phyloP scores from a whole-genome alignment of 352 stramenopile genomes.

The Pythium phragmitis region DNA sequence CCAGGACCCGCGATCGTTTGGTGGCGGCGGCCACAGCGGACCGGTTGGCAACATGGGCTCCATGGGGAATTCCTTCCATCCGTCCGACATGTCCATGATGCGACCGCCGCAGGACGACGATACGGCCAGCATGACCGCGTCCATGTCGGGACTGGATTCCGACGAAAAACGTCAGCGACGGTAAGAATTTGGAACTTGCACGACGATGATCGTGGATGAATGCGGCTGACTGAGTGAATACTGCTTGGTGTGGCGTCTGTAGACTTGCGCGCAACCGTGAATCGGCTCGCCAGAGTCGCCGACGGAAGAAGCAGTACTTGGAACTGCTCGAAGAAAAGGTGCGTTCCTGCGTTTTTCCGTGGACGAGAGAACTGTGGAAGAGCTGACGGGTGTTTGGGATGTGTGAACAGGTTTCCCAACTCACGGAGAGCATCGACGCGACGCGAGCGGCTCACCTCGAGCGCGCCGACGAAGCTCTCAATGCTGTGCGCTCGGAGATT shows the following conservation, averaged over 20 bases:
- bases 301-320: conserved; percentile 89
- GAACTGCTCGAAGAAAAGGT: conserved; percentile 88
- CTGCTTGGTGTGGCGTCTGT: neutral
- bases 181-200: conserved; percentile 14
- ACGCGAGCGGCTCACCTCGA: conserved; percentile 79
- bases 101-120: conserved; percentile 51
- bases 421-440: conserved; percentile 85
- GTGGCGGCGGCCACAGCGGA: neutral
- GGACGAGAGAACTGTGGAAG: neutral
- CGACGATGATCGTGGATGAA: neutral
- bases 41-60: conserved; percentile 42
- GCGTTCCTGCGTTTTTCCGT: neutral
- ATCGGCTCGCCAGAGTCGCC: conserved; percentile 83
- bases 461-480: conserved; percentile 70
- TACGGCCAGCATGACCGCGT: conserved; percentile 33
- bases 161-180: conserved; percentile 78
- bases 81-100: conserved; percentile 61
- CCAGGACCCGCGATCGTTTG: conserved; percentile 27
- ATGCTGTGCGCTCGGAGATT: conserved; percentile 74
- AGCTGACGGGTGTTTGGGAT: neutral
- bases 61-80: conserved; percentile 45
- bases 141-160: conserved; percentile 45
- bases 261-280: conserved; percentile 84
- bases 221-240: neutral
- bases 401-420: conserved; percentile 62